Percentiles rank a stretch among this genome's conserved stretches.
Conservation (phyloP, 805 yeast species). For the Wickerhamomyces queroliae region DNA sequence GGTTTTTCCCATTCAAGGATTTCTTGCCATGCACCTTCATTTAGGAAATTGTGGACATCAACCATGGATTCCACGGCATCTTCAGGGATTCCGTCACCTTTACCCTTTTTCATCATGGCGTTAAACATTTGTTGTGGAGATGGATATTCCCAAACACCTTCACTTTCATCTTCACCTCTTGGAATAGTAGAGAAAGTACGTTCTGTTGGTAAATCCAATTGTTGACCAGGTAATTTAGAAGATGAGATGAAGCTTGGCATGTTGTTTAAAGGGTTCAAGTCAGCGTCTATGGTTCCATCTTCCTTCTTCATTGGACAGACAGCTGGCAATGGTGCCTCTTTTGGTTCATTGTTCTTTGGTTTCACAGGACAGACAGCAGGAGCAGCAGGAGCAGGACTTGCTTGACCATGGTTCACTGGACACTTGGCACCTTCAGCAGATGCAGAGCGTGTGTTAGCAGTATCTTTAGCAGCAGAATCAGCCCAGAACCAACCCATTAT, state of each 20-base stretch:
- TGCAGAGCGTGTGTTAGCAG: constrained; percentile 1
- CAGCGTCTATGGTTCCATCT: constrained; percentile 8
- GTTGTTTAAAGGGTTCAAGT: constrained; percentile 76
- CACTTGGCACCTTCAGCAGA: background rate
- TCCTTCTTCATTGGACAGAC: constrained; percentile 34
- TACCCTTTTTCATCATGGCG: constrained; percentile 95
- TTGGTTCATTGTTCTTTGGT: constrained; percentile 17
- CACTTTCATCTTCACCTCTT: constrained; percentile 55
- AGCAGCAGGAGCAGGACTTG: constrained; percentile 8
- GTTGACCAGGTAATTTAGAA: constrained; percentile 74
- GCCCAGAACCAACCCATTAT: constrained; percentile 94
- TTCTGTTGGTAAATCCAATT: constrained; percentile 69
- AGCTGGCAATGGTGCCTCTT: constrained; percentile 23
- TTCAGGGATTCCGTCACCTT: constrained; percentile 81
- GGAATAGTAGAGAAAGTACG: constrained; percentile 86
- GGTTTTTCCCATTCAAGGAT: constrained; percentile 87
- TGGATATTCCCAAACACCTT: constrained; percentile 96
- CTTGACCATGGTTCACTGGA: constrained; percentile 26
- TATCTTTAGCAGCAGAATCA: constrained; percentile 20
- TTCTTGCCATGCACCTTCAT: constrained; percentile 97
- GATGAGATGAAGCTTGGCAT: constrained; percentile 76
- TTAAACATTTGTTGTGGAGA: constrained; percentile 99
- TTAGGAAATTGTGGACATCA: constrained; percentile 89
- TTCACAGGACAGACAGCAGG: constrained; percentile 35
- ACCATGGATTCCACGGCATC: constrained; percentile 98